Conservation (phyloP, 164 flowering plant genomes). For the Vitis riparia region DNA sequence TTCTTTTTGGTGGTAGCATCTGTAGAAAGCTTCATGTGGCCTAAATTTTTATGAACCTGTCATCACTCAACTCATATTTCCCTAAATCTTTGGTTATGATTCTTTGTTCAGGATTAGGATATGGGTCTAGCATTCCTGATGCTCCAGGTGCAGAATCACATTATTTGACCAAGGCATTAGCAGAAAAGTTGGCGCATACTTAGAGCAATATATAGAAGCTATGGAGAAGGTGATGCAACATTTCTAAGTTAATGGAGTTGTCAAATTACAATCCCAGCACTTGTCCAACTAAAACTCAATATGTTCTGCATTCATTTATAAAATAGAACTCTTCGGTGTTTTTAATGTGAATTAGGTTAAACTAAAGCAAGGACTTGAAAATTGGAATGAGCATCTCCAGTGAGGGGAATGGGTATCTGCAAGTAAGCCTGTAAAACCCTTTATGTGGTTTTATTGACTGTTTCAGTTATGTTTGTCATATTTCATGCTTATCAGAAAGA, state of each 20-base stretch:
- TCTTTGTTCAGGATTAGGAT: slow-evolving; percentile 54
- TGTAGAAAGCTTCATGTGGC: no score
- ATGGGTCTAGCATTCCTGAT: slow-evolving; percentile 78
- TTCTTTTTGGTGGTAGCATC: no score
- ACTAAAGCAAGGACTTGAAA: slow-evolving; percentile 91
- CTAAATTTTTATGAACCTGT: no score
- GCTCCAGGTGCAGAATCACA: slow-evolving; percentile 71
- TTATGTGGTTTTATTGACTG: background rate
- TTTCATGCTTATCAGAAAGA: no score
- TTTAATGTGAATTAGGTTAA: slow-evolving; percentile 57
- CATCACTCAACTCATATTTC: no score
- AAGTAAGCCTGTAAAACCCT: slow-evolving; percentile 43
- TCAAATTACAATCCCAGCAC: no score
- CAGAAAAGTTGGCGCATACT: slow-evolving; percentile 56
- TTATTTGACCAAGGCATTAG: slow-evolving; percentile 52
- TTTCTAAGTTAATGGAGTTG: no score
- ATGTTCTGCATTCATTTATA: no score
- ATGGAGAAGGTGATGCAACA: slow-evolving; percentile 79
- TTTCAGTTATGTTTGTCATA: background rate
- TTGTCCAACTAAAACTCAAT: no score
- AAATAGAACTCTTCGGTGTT: background rate
- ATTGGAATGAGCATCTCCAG: slow-evolving; percentile 85
- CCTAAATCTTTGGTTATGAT: no score
- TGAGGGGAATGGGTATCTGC: slow-evolving; percentile 92
- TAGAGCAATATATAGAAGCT: slow-evolving; percentile 81